Conservation (phyloP, 768 basidiomycete genomes). For the Austroboletus festivus region DNA sequence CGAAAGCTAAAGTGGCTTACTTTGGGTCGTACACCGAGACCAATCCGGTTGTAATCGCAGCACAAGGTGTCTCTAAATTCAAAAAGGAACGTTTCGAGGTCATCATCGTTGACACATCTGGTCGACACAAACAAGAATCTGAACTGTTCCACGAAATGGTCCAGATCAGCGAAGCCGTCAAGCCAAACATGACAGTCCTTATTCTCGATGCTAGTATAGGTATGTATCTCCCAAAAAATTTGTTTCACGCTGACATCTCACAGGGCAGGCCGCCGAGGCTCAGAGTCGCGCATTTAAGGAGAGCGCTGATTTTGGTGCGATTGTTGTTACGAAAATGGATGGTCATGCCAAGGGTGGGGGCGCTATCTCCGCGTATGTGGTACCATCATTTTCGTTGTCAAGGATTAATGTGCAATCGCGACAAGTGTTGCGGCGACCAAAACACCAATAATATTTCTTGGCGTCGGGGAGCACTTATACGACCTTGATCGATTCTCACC, state of each 20-base stretch:
- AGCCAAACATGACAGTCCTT: constrained; percentile 94
- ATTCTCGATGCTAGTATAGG: constrained; percentile 97
- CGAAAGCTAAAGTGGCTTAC: constrained; percentile 98
- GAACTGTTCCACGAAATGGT: constrained; percentile 99
- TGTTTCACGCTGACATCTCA: neutral
- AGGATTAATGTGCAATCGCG: constrained; percentile 9
- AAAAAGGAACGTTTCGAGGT: constrained; percentile 98
- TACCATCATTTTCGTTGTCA: neutral
- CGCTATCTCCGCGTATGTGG: constrained; percentile 91
- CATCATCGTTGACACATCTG: constrained; percentile 97
- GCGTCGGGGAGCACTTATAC: constrained; percentile 95
- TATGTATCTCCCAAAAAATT: constrained; percentile 21
- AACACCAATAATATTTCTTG: constrained; percentile 98
- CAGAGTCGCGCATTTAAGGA: constrained; percentile 98
- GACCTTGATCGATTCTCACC: constrained; percentile 96
- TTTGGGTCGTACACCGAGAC: constrained; percentile 99
- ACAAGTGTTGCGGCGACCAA: constrained; percentile 94
- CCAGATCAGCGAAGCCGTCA: constrained; percentile 89
- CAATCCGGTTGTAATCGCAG: constrained; percentile 92
- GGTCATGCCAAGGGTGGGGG: constrained; percentile 99
- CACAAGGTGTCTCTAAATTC: constrained; percentile 94
- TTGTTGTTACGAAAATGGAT: constrained; percentile 99
- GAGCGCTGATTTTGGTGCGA: constrained; percentile 94
- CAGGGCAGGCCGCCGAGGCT: constrained; percentile 95
- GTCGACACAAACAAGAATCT: constrained; percentile 94